Evolutionary conservation across 768 basidiomycete species (phyloP).

Genomic region (Lactarius indigo): DNA sequence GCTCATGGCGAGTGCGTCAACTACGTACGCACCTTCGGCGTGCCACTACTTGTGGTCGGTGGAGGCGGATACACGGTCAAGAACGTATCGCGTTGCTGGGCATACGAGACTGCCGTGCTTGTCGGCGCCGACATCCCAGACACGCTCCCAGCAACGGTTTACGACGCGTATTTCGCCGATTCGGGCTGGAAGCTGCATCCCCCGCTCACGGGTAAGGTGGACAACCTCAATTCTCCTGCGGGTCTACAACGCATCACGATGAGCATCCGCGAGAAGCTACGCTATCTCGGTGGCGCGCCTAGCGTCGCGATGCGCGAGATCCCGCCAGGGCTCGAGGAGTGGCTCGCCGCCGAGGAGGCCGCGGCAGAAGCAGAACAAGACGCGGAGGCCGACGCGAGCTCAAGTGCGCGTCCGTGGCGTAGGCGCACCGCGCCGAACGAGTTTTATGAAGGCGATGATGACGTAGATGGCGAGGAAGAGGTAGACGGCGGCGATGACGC

Average conservation of each 20-base stretch:
- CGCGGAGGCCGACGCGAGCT: slow-evolving; percentile 57
- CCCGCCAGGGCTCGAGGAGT: slow-evolving; percentile 82
- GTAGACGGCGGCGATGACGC: slow-evolving; percentile 34
- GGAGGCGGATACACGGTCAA: slow-evolving; percentile 97
- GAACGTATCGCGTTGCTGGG: slow-evolving; percentile 98
- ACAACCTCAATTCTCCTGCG: slow-evolving; percentile 85
- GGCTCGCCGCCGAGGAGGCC: slow-evolving; percentile 66
- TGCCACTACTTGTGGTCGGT: slow-evolving; percentile 88
- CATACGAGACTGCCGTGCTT: slow-evolving; percentile 94
- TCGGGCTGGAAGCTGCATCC: slow-evolving; percentile 92
- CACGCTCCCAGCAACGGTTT: slow-evolving; percentile 83
- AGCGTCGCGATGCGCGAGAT: slow-evolving; percentile 96
- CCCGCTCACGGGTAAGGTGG: slow-evolving; percentile 84
- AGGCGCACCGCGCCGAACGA: slow-evolving; percentile 55
- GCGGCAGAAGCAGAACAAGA: slow-evolving; percentile 62
- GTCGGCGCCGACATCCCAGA: slow-evolving; percentile 81
- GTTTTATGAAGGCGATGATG: slow-evolving; percentile 64
- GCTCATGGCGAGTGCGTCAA: slow-evolving; percentile 98
- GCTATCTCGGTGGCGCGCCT: slow-evolving; percentile 94
- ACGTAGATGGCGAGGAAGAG: slow-evolving; percentile 48
- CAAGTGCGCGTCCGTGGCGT: slow-evolving; percentile 50
- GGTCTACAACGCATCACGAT: slow-evolving; percentile 86
- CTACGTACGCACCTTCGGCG: slow-evolving; percentile 88
- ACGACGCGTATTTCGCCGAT: slow-evolving; percentile 91
- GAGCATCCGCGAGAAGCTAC: slow-evolving; percentile 78